Conservation (phyloP, 345 rosid species). For the Isatis tinctoria region DNA sequence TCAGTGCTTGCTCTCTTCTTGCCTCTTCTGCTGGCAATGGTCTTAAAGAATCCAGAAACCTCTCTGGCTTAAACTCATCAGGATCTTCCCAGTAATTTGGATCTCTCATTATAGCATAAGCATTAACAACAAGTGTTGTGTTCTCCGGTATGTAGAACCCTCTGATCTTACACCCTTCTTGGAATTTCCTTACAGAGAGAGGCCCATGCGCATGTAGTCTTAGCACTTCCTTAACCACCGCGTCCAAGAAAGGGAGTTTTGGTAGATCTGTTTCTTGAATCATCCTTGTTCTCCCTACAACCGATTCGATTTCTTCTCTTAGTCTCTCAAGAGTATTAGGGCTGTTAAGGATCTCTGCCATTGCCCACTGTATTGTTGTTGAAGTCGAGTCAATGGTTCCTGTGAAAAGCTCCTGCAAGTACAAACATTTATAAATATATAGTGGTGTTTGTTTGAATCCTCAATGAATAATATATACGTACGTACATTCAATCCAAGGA, state of each 20-base stretch:
- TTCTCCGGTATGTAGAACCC: conserved; percentile 51
- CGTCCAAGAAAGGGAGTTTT: conserved; percentile 53
- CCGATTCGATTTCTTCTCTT: conserved; percentile 47
- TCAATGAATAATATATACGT: no score
- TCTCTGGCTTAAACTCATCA: no score
- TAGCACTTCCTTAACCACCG: conserved; percentile 54
- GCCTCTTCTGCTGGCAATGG: conserved; percentile 12
- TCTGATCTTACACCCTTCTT: conserved; percentile 37
- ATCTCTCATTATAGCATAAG: conserved; percentile 57
- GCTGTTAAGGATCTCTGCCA: conserved; percentile 53
- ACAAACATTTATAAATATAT: not conserved
- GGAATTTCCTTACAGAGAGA: no score
- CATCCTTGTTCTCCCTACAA: conserved; percentile 41
- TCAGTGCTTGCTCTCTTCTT: conserved; percentile 44
- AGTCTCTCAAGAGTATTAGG: conserved; percentile 45
- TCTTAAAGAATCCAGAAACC: conserved; percentile 33
- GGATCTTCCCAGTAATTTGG: conserved; percentile 55
- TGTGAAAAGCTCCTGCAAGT: conserved; percentile 42
- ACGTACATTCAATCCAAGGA: no score
- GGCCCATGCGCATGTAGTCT: conserved; percentile 55
- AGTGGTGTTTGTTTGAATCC: not conserved
- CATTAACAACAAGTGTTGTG: conserved; percentile 46
- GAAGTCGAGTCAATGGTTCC: conserved; percentile 52
- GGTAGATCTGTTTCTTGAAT: conserved; percentile 54
- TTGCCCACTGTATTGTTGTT: conserved; percentile 53